Percentiles rank a stretch among this genome's conserved stretches.
Evolutionary conservation across 208 protist species (phyloP).

Genomic region (Trypanosoma cruzi): DNA sequence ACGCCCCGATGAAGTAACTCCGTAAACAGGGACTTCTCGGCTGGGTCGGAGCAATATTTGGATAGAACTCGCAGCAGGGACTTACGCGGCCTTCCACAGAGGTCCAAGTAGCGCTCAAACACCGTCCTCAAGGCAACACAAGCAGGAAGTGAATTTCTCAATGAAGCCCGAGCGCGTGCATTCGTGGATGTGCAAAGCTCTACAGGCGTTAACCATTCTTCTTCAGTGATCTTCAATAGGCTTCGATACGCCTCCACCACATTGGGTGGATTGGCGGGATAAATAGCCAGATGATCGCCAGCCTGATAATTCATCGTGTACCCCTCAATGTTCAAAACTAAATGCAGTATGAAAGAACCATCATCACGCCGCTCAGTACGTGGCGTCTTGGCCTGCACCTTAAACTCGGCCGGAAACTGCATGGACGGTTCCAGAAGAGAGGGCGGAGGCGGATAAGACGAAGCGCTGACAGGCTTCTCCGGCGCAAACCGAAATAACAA

Average conservation of each 20-base stretch:
- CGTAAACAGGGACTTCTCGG: conserved; percentile 59
- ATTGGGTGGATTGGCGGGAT: conserved; percentile 73
- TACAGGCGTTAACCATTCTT: conserved; percentile 47
- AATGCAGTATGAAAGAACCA: conserved; percentile 70
- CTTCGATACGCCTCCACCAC: conserved; percentile 67
- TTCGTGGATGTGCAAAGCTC: conserved; percentile 43
- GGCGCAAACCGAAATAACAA: conserved; percentile 41
- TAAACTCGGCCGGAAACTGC: conserved; percentile 43
- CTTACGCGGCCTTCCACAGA: conserved; percentile 71
- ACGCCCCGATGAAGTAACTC: conserved; percentile 27
- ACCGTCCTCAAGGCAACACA: conserved; percentile 57
- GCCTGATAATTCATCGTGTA: conserved; percentile 66
- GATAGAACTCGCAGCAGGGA: conserved; percentile 64
- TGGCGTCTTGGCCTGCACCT: conserved; percentile 37
- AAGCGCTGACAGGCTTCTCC: conserved; percentile 28
- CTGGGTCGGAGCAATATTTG: conserved; percentile 59
- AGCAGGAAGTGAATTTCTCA: conserved; percentile 66
- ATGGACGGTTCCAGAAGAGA: conserved; percentile 62
- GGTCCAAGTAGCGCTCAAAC: conserved; percentile 79
- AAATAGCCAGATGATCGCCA: conserved; percentile 94
- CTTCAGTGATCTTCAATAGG: conserved; percentile 48
- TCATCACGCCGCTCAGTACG: conserved; percentile 47
- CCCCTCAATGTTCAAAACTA: conserved; percentile 43
- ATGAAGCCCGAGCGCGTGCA: conserved; percentile 30
- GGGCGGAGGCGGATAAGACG: conserved; percentile 49